Evolutionary conservation across 2,329 filamentous ascomycete species (phyloP).

Genomic region (Trichoderma aggressivum): DNA sequence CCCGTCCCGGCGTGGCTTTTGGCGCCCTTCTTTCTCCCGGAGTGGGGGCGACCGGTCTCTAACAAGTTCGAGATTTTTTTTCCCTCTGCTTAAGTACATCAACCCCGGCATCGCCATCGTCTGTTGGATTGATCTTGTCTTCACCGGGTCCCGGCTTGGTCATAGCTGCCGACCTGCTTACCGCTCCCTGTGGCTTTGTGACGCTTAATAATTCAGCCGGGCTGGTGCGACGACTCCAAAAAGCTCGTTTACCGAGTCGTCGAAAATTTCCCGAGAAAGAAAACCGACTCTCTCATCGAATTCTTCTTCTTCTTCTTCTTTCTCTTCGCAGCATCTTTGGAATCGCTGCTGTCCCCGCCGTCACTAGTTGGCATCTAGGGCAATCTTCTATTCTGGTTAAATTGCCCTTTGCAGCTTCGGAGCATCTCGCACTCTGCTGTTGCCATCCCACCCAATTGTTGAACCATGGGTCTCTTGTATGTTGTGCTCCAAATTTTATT

Average conservation of each 20-base stretch:
- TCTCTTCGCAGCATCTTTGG: not conserved
- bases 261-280: not conserved
- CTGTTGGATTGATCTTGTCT: not conserved
- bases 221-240: not conserved
- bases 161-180: not conserved
- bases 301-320: not conserved
- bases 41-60: constrained; percentile 11
- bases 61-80: constrained; percentile 11
- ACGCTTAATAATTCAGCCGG: constrained; percentile 4
- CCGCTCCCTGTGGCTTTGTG: not conserved
- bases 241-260: not conserved
- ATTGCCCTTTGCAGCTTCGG: not conserved
- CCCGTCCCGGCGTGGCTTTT: not conserved
- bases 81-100: not conserved
- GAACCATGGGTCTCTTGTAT: constrained; percentile 17
- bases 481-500: not conserved
- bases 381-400: not conserved
- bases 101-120: constrained; percentile 1
- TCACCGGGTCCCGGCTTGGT: not conserved
- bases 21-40: constrained; percentile 6
- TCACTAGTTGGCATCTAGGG: not conserved
- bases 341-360: not conserved
- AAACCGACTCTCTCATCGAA: not conserved
- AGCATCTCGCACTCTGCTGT: not conserved
- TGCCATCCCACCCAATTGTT: not conserved